phyloP scores from a whole-genome alignment of 306 rosid species.

The Quercus parvula region DNA sequence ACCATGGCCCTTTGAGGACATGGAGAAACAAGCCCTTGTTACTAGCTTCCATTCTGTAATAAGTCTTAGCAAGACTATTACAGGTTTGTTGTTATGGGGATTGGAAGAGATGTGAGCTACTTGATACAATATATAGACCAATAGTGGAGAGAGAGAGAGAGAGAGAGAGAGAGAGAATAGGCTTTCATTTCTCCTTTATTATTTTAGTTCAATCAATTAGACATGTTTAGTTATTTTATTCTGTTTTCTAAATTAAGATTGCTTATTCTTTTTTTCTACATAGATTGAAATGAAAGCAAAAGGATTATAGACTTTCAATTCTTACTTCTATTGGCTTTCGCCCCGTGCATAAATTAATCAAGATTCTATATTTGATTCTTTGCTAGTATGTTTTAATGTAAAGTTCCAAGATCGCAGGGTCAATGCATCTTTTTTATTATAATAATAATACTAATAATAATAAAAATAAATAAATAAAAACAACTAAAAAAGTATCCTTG shows the following conservation, averaged over 20 bases:
- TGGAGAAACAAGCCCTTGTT: conserved; percentile 21
- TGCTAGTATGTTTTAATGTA: too few species aligned
- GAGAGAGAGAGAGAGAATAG: neutral
- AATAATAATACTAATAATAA: too few species aligned
- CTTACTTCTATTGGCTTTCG: neutral
- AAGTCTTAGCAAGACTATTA: neutral
- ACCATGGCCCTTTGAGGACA: conserved; percentile 32
- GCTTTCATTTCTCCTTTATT: neutral
- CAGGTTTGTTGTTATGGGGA: neutral
- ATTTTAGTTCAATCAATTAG: neutral
- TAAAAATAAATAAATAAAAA: too few species aligned
- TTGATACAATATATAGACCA: neutral
- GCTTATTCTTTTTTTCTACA: too few species aligned
- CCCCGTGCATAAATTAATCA: neutral
- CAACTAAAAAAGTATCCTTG: too few species aligned
- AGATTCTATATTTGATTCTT: neutral
- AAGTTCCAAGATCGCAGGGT: too few species aligned
- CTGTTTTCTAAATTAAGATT: neutral
- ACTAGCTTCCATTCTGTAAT: neutral
- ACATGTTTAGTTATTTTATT: neutral
- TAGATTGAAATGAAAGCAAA: too few species aligned
- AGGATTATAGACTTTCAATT: neutral
- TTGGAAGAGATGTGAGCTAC: neutral
- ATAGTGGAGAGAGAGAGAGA: neutral
- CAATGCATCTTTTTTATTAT: too few species aligned